Evolutionary conservation across 2,329 filamentous ascomycete species (phyloP).

Genomic region (Cercospora beticola): DNA sequence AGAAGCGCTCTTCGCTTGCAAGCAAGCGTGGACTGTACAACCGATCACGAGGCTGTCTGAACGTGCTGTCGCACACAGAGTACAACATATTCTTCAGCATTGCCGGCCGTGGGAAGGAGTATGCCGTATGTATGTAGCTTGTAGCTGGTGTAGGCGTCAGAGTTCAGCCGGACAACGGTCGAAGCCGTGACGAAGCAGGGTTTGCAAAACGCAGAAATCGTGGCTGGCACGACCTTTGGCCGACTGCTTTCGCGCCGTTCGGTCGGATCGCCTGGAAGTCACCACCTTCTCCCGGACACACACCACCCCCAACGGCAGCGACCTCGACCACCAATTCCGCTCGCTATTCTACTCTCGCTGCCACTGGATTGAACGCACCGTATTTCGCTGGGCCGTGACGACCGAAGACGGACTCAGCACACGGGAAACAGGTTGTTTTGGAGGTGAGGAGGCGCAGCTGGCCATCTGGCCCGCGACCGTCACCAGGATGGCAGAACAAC

Average conservation of each 20-base stretch:
- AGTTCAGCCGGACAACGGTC: constrained; percentile 2
- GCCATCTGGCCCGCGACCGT: constrained; percentile 22
- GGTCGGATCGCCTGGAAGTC: constrained; percentile 6
- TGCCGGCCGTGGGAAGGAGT: background rate
- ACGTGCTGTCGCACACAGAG: background rate
- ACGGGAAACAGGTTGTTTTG: constrained; percentile 14
- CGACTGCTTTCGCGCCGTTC: background rate
- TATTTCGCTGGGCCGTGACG: constrained; percentile 5
- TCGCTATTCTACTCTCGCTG: constrained; percentile 8
- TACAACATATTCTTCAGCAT: background rate
- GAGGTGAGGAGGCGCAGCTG: constrained; percentile 26
- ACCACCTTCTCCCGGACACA: background rate
- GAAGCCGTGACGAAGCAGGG: background rate
- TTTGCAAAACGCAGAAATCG: constrained; percentile 1
- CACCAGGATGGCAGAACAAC: constrained; percentile 27
- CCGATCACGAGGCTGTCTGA: background rate
- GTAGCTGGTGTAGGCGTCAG: background rate
- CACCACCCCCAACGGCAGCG: background rate
- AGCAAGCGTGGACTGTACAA: background rate
- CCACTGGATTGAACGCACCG: background rate
- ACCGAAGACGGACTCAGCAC: constrained; percentile 1
- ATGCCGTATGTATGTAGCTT: background rate
- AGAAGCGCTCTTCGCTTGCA: constrained; percentile 1
- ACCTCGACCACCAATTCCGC: constrained; percentile 2
- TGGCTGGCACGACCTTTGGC: constrained; percentile 8